Evolutionary conservation across 1,284 basidiomycete genomes (phyloP).

Genomic region (Termitomyces sp.): DNA sequence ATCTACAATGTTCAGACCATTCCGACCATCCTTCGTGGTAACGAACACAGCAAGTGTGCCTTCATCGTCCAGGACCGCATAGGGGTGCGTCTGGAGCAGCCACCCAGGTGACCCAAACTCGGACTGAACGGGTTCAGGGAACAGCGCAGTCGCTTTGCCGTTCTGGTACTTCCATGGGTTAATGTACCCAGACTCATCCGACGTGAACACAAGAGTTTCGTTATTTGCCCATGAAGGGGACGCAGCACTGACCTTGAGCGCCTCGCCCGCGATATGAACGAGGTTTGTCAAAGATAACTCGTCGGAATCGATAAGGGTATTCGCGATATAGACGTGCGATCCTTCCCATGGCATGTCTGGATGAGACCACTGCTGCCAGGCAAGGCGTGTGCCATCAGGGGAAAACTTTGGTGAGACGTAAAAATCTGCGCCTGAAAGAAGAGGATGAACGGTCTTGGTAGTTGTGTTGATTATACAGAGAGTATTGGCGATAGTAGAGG

Average conservation of each 20-base stretch:
- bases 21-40: slow-evolving; percentile 46
- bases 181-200: slow-evolving; percentile 63
- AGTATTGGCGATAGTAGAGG: slow-evolving; percentile 50
- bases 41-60: slow-evolving; percentile 41
- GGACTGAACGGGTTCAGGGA: slow-evolving; percentile 40
- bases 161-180: slow-evolving; percentile 59
- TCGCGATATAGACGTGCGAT: slow-evolving; percentile 53
- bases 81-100: slow-evolving; percentile 48
- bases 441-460: slow-evolving; percentile 35
- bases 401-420: slow-evolving; percentile 63
- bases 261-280: slow-evolving; percentile 45
- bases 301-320: slow-evolving; percentile 26
- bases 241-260: slow-evolving; percentile 41
- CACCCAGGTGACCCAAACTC: slow-evolving; percentile 63
- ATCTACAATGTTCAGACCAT: slow-evolving; percentile 44
- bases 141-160: slow-evolving; percentile 35
- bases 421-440: slow-evolving; percentile 62
- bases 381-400: slow-evolving; percentile 59
- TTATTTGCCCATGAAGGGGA: slow-evolving; percentile 60
- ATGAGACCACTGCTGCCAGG: slow-evolving; percentile 71
- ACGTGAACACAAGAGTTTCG: slow-evolving; percentile 60
- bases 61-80: slow-evolving; percentile 42
- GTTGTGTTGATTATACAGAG: slow-evolving; percentile 52
- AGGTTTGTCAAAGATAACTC: slow-evolving; percentile 28
- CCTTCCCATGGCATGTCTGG: slow-evolving; percentile 85